Base-by-base conservation (phyloP, 257 asterid species). In the Apocynum venetum region DNA sequence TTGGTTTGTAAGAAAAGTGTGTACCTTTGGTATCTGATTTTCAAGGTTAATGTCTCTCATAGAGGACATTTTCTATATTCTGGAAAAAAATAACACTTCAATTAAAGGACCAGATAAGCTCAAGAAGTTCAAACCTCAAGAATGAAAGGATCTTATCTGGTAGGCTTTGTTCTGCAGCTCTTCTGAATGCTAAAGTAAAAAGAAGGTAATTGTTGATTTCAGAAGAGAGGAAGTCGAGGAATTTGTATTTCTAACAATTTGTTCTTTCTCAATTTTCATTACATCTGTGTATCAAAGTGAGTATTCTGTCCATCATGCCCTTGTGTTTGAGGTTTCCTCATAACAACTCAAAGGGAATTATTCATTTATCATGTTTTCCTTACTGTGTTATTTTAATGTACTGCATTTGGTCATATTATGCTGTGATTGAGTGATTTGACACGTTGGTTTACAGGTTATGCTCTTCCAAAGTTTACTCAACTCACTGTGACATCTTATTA, bases 391-490 rank as follows among this genome's bases (percentile, higher is more conserved):
- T 61, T 56, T 65, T 67, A 65, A n/a, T 4, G 3, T 71, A 35
- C 9, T 14, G 49, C 59, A 52, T 35, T 53, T 55, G 40, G 66
- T 15, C 55, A 17, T 66, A 19, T 77, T 47, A 44, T 49, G 3
- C 57, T 40, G 4, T 14, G 25, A 74, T 67, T 57, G 31, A 25
- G 31, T 25, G 57, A 61, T 40, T 36, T 63, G 20, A 19, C 38
- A 41, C 5, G 25, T 48, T 38, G 64, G 63, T 71, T 77, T 80
- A 66, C 93, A 92, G 98, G 93, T 46, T 91, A 83, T 82, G 92
- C 92, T 56, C 89, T 94, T 79, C 98, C 98, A 11, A 82, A 76
- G 84, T 91, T 94, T 81, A 74, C 96, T 49, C 98, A 92, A 80
- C 89, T 94, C 79, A 85, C 89, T 4, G 91, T 93, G 84, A 83